Evolutionary conservation across 768 basidiomycete species (phyloP), one percentile per base, ranked within the genome.

Genomic region (Cyathus striatus): DNA sequence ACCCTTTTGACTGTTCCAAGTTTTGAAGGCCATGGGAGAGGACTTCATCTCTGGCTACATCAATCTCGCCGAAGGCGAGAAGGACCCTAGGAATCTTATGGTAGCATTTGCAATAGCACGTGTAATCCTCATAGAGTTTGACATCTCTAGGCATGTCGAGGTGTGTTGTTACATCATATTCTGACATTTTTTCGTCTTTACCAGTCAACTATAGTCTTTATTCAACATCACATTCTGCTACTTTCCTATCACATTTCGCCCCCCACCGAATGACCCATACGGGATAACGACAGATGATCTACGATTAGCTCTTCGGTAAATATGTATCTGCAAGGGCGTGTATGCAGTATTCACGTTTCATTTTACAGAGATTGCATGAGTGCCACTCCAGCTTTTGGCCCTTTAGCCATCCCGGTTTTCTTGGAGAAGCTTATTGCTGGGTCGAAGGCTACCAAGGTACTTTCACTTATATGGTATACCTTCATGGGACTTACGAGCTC

Each of bases 211-310:
- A 5, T 51, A 97, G 92, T 78, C 84, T 40, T 69, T 98, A 38
- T 98, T 95, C 66, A 90, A 97, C 54, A 83, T 97, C 58, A 88
- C 85, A 0, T 98, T 94, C 61, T 98, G 96, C 61, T 99, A 99
- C 61, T 99, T 97, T 65, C 96, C 96, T 0, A 98, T 99, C 43
- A 90, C 92, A 0, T 99, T 96, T 68, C 78, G 87, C 45, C 92
- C 95, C 6, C 91, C 94, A 14, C 86, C 91, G 1, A 84, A 92
- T 51, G 93, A 98, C 57, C 92, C 91, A 14, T 93, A 95, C 59
- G 86, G 87, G 3, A 94, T 99, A 46, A 87, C 84, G 2, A 72
- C 88, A 0, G 90, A 94, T 23, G 89, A 98, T 56, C 75, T 99
- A 17, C 86, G 86, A 53, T 50, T 58, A 40, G 70, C 83, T 2